Evolutionary conservation across 495 filamentous ascomycete genomes (phyloP).

Genomic region (Neurospora sp.): DNA sequence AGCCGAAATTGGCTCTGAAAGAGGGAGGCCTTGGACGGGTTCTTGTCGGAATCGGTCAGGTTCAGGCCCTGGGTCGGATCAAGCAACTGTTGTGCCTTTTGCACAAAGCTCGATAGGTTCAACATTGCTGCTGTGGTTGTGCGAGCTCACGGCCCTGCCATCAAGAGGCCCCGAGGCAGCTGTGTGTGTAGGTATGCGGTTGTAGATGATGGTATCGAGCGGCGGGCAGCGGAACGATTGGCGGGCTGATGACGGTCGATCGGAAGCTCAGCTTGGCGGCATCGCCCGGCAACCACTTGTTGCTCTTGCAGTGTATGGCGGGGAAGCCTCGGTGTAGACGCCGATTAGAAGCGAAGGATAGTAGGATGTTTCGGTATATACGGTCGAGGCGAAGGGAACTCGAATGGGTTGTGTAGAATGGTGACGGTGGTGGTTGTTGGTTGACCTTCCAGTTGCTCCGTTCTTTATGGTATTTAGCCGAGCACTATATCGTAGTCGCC

Average conservation of each 20-base stretch:
- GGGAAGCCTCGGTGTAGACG: not conserved
- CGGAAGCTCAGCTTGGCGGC: not conserved
- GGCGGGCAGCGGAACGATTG: conserved; percentile 1
- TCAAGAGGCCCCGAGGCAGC: conserved; percentile 4
- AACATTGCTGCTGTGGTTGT: conserved; percentile 27
- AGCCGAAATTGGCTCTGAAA: conserved; percentile 96
- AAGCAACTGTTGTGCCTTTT: conserved; percentile 87
- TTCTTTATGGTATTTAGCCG: not conserved
- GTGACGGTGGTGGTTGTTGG: not conserved
- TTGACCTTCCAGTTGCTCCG: not conserved
- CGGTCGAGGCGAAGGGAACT: not conserved
- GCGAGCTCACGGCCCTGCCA: conserved; percentile 4
- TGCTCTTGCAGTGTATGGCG: not conserved
- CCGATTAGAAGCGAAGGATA: not conserved
- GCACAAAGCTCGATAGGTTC: conserved; percentile 76
- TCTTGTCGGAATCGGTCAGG: conserved; percentile 57
- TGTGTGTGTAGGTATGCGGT: not conserved
- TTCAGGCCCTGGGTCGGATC: conserved; percentile 64
- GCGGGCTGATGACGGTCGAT: not conserved
- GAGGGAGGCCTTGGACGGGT: conserved; percentile 81
- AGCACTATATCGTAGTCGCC: not conserved
- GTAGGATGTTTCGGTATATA: not conserved
- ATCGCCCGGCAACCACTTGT: conserved; percentile 3
- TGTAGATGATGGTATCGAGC: not conserved
- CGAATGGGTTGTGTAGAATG: not conserved